phyloP scores from a whole-genome alignment of 306 rosid genomes.

The Rosa rugosa region DNA sequence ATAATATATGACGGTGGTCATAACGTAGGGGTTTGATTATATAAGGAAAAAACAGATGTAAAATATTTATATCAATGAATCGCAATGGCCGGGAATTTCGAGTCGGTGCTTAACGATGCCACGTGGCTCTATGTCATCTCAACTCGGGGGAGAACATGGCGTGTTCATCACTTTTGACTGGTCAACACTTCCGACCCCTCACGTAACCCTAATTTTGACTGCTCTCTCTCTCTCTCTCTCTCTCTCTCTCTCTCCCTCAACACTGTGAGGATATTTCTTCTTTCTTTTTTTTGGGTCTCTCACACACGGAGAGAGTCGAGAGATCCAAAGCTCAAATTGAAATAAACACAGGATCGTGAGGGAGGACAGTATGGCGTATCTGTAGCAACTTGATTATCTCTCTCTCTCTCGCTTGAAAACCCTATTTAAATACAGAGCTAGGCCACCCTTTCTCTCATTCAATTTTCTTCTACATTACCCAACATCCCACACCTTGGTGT shows the following conservation, averaged over 20 bases:
- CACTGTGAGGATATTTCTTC: background rate
- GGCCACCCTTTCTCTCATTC: conserved; percentile 59
- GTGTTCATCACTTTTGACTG: conserved; percentile 36
- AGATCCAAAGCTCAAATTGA: conserved; percentile 16
- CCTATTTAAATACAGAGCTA: conserved; percentile 53
- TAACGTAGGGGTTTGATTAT: background rate
- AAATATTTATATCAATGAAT: background rate
- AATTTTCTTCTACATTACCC: conserved; percentile 35
- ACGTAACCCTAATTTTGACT: conserved; percentile 32
- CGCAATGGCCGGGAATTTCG: conserved; percentile 4
- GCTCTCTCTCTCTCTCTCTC: conserved; percentile 24
- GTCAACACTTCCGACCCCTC: conserved; percentile 38
- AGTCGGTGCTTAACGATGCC: conserved; percentile 27
- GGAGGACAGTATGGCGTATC: conserved; percentile 13
- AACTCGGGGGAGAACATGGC: background rate
- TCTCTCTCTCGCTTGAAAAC: conserved; percentile 26
- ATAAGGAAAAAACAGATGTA: background rate
- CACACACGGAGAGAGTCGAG: background rate
- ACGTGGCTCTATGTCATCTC: conserved; percentile 15
- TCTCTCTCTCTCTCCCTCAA: background rate
- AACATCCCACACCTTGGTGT: conserved; percentile 22
- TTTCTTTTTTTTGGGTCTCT: background rate
- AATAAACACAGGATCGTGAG: conserved; percentile 8
- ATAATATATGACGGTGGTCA: background rate
- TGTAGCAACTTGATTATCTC: conserved; percentile 22